phyloP scores from a whole-genome alignment of 2,329 filamentous ascomycete genomes.

The Didymella lethalis region DNA sequence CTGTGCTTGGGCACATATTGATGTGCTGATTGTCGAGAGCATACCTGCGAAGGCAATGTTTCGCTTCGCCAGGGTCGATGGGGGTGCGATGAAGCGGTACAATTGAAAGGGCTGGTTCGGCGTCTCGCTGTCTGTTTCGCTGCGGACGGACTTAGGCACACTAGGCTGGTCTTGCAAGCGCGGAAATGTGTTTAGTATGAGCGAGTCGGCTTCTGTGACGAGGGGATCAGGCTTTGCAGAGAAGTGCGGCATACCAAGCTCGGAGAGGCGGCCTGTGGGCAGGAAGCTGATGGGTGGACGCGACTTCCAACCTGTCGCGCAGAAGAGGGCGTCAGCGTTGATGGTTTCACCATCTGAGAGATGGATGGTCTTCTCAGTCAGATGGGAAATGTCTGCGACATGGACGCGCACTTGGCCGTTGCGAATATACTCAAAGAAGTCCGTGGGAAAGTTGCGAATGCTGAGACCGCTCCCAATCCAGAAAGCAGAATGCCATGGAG shows the following conservation, averaged over 20 bases:
- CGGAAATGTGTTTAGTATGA: conserved; percentile 23
- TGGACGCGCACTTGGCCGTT: conserved; percentile 64
- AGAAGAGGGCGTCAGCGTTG: conserved; percentile 61
- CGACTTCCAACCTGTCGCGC: conserved; percentile 63
- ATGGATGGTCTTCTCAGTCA: conserved; percentile 59
- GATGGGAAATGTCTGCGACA: conserved; percentile 61
- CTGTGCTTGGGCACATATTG: conserved; percentile 52
- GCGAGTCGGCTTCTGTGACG: conserved; percentile 43
- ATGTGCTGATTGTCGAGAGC: conserved; percentile 49
- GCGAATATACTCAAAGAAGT: conserved; percentile 65
- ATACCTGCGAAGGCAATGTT: conserved; percentile 36
- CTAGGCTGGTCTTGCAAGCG: conserved; percentile 19
- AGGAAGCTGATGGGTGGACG: conserved; percentile 20
- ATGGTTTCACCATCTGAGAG: conserved; percentile 58
- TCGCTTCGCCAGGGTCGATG: conserved; percentile 16
- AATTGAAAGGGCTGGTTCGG: conserved; percentile 45
- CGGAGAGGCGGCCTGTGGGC: conserved; percentile 15
- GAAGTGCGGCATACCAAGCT: conserved; percentile 57
- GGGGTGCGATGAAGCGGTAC: conserved; percentile 56
- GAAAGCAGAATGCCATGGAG: conserved; percentile 53
- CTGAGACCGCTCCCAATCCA: conserved; percentile 66
- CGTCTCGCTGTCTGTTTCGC: conserved; percentile 9
- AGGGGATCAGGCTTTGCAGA: conserved; percentile 24
- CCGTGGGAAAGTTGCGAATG: conserved; percentile 67
- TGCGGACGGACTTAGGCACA: conserved; percentile 16